Evolutionary conservation across 352 stramenopile species (phyloP).

Genomic region (Pythium volutum): DNA sequence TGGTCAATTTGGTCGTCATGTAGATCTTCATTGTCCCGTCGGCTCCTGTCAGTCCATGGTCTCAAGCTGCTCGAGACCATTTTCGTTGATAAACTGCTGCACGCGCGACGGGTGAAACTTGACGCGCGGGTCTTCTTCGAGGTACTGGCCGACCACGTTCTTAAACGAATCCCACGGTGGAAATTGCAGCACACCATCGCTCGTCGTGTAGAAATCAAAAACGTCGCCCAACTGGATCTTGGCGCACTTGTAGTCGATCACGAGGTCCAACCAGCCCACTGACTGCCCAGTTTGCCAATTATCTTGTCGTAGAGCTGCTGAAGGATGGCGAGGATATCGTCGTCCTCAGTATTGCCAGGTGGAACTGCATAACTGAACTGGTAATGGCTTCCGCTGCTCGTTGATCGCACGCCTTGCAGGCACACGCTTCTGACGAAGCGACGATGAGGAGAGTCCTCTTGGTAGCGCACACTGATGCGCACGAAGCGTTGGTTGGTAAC

Average conservation of each 20-base stretch:
- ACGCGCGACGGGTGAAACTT: slow-evolving; percentile 26
- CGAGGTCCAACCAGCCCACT: neutral
- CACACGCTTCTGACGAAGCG: no score
- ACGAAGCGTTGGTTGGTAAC: no score
- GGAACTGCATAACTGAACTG: no score
- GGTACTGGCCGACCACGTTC: slow-evolving; percentile 22
- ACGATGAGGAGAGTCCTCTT: no score
- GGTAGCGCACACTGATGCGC: no score
- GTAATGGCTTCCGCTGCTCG: no score
- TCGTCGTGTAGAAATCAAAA: slow-evolving; percentile 27
- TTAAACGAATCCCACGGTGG: slow-evolving; percentile 23
- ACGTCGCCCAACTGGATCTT: slow-evolving; percentile 5
- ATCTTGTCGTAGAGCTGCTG: slow-evolving; percentile 1
- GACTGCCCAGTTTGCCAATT: slow-evolving; percentile 4
- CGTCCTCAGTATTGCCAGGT: neutral
- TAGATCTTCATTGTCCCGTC: no score
- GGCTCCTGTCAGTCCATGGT: slow-evolving; percentile 12
- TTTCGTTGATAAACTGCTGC: slow-evolving; percentile 19
- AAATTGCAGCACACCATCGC: slow-evolving; percentile 12
- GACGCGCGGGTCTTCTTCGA: slow-evolving; percentile 9
- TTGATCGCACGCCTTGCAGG: no score
- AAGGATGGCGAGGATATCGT: neutral
- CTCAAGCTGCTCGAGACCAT: slow-evolving; percentile 20
- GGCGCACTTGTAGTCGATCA: slow-evolving; percentile 3
- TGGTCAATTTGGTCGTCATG: no score